Evolutionary conservation across 2,329 filamentous ascomycete species (phyloP).

Genomic region (Neospermospora avenae): DNA sequence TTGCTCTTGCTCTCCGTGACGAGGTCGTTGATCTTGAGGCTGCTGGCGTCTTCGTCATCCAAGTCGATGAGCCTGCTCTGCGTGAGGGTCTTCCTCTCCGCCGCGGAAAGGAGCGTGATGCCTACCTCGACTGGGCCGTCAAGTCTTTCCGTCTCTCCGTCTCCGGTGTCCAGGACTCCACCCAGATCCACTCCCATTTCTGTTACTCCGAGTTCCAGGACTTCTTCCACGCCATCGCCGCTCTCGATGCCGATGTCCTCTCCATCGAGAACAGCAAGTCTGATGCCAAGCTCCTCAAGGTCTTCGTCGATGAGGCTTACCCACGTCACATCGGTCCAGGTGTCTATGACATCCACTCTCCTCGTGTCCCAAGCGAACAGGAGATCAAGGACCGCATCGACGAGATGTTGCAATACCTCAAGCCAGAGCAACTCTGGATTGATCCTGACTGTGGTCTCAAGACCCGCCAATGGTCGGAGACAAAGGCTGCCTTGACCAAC

Average conservation of each 20-base stretch:
- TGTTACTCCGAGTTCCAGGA: conserved; percentile 99
- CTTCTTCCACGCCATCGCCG: conserved; percentile 99
- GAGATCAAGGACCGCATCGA: conserved; percentile 97
- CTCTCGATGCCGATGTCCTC: conserved; percentile 95
- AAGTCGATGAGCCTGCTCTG: conserved; percentile 98
- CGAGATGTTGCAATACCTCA: conserved; percentile 97
- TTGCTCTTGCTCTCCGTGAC: conserved; percentile 95
- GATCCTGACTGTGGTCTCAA: conserved; percentile 99
- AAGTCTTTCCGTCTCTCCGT: conserved; percentile 97
- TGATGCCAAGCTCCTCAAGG: conserved; percentile 97
- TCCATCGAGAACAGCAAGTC: conserved; percentile 99
- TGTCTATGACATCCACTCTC: conserved; percentile 99
- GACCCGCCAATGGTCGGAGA: conserved; percentile 98
- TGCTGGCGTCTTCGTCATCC: conserved; percentile 95
- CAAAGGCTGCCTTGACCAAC: conserved; percentile 92
- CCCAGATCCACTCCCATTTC: conserved; percentile 99
- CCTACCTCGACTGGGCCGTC: conserved; percentile 96
- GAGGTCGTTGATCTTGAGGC: conserved; percentile 98
- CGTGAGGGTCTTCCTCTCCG: conserved; percentile 99
- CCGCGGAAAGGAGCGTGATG: conserved; percentile 87
- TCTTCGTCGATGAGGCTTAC: conserved; percentile 97
- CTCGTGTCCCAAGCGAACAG: conserved; percentile 92
- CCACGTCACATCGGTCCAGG: conserved; percentile 97
- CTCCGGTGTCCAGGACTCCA: conserved; percentile 88
- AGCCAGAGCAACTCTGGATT: conserved; percentile 98